Conservation (phyloP, 495 filamentous ascomycete species). For the Aspergillus funiculosus region DNA sequence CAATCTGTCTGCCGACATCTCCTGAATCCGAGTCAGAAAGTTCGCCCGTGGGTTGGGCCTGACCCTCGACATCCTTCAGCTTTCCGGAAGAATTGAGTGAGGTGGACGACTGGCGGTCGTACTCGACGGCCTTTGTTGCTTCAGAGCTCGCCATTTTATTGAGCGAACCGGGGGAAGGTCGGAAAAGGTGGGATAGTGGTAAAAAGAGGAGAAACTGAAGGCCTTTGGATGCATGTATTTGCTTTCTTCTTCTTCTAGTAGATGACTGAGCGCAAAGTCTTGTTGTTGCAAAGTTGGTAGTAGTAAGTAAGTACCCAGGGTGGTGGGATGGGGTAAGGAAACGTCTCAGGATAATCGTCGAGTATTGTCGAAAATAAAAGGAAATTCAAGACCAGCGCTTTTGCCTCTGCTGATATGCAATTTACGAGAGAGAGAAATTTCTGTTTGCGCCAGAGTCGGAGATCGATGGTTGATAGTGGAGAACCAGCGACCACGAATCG, state of each 20-base stretch:
- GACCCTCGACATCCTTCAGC: slow-evolving; percentile 35
- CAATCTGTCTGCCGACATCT: slow-evolving; percentile 65
- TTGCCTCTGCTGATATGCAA: too few species aligned
- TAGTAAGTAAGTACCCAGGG: not conserved
- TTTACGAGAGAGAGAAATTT: too few species aligned
- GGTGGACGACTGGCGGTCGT: slow-evolving; percentile 21
- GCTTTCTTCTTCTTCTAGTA: slow-evolving; percentile 7
- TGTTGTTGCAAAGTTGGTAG: too few species aligned
- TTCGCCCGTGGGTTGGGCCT: slow-evolving; percentile 20
- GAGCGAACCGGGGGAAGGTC: slow-evolving; percentile 36
- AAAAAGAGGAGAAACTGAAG: slow-evolving; percentile 20
- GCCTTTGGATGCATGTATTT: slow-evolving; percentile 39
- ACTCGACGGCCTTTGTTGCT: slow-evolving; percentile 18
- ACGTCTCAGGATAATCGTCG: too few species aligned
- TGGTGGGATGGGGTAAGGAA: not conserved
- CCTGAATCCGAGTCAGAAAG: slow-evolving; percentile 33
- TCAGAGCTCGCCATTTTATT: slow-evolving; percentile 38
- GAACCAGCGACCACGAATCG: too few species aligned
- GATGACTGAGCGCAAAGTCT: not conserved
- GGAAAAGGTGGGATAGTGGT: slow-evolving; percentile 24
- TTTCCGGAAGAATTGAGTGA: slow-evolving; percentile 27
- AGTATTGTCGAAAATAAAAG: too few species aligned
- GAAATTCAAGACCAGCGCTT: too few species aligned
- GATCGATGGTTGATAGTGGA: too few species aligned
- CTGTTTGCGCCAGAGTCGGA: too few species aligned